Evolutionary conservation across 768 basidiomycete species (phyloP).

Genomic region (Leccinum boreale): DNA sequence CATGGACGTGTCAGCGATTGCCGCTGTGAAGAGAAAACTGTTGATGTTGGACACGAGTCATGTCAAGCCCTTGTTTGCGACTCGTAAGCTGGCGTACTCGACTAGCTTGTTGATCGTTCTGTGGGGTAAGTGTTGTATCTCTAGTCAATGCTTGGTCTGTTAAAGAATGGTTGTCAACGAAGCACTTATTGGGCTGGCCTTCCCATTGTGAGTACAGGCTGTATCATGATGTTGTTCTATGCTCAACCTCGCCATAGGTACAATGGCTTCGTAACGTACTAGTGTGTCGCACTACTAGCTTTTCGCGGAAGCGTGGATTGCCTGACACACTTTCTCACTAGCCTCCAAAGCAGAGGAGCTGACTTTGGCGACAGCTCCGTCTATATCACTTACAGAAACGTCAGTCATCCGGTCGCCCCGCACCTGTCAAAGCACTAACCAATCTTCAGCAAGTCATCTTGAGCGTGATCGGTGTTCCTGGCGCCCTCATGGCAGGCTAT

Average conservation of each 20-base stretch:
- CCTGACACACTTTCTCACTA: conserved; percentile 22
- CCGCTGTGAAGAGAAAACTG: conserved; percentile 40
- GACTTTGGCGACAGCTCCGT: conserved; percentile 66
- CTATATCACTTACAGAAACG: conserved; percentile 74
- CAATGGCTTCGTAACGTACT: conserved; percentile 52
- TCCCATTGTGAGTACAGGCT: conserved; percentile 49
- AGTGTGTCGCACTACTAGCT: conserved; percentile 28
- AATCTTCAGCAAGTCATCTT: conserved; percentile 48
- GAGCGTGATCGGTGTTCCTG: conserved; percentile 55
- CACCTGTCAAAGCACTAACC: conserved; percentile 6
- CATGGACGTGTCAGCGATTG: conserved; percentile 36
- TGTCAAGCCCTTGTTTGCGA: conserved; percentile 48
- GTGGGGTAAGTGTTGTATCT: conserved; percentile 39
- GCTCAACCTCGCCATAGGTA: conserved; percentile 32
- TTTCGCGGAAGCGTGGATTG: neutral
- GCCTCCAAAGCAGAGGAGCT: conserved; percentile 63
- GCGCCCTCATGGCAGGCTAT: conserved; percentile 53
- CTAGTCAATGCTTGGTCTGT: neutral
- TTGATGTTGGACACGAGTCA: conserved; percentile 39
- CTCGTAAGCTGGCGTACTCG: conserved; percentile 47
- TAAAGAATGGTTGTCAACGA: conserved; percentile 1
- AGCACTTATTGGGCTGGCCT: conserved; percentile 77
- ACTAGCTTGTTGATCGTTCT: conserved; percentile 48
- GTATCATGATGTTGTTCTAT: neutral
- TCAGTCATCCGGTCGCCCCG: conserved; percentile 18